phyloP scores from a whole-genome alignment of 495 filamentous ascomycete species.

The Tuber melanosporum region DNA sequence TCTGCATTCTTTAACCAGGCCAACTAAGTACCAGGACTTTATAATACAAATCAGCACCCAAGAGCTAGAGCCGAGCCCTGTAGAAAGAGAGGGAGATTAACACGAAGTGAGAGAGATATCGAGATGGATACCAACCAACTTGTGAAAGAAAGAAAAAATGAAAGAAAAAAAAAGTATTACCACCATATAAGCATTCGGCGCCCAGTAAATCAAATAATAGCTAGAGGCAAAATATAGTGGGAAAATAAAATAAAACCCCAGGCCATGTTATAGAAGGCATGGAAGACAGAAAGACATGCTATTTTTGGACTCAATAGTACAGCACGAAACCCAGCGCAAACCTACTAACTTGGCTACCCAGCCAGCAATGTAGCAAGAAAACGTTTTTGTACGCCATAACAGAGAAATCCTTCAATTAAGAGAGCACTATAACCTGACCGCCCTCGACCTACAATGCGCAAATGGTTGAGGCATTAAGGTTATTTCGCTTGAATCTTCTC shows the following conservation, averaged over 20 bases:
- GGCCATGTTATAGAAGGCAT: not conserved
- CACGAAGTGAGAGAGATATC: not conserved
- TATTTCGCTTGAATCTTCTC: constrained; percentile 69
- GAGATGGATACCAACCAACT: not conserved
- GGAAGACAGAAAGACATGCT: not conserved
- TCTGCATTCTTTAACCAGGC: not conserved
- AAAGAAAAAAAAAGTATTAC: not conserved
- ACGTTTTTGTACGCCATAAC: not conserved
- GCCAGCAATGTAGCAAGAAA: constrained; percentile 1
- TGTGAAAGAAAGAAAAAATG: not conserved
- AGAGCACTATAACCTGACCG: not conserved
- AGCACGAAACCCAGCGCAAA: constrained; percentile 2
- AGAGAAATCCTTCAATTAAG: not conserved
- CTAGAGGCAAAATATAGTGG: not conserved
- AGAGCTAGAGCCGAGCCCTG: not conserved
- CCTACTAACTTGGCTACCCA: not conserved
- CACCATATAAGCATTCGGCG: not conserved
- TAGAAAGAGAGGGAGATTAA: not conserved
- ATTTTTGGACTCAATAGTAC: not conserved
- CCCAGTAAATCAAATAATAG: not conserved
- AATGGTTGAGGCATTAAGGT: constrained; percentile 3
- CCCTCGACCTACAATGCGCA: not conserved
- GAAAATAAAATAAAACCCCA: not conserved
- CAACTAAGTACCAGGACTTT: not conserved
- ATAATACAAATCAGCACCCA: constrained; percentile 1